Conservation (phyloP, 257 asterid species). For the Solanum peruvianum region DNA sequence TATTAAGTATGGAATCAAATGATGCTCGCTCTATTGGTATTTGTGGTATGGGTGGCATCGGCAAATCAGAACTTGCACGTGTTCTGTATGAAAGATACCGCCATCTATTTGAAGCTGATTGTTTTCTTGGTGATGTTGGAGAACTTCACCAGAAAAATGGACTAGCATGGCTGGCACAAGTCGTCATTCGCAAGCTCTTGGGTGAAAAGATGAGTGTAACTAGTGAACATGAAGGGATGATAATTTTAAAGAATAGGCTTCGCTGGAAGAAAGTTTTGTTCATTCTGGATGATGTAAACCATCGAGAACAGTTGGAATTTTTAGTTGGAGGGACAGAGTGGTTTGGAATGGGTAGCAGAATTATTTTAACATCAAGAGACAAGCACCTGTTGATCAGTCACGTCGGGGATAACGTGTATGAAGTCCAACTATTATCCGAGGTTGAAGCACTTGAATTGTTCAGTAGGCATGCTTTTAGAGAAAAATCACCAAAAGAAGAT, state of each 20-base stretch:
- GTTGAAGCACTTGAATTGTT: too few species aligned
- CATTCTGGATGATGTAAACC: background rate
- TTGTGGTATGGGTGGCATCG: background rate
- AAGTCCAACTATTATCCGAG: too few species aligned
- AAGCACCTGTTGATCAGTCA: background rate
- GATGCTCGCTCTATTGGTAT: background rate
- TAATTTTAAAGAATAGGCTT: background rate
- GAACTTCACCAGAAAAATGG: background rate
- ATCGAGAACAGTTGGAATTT: background rate
- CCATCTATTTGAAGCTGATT: background rate
- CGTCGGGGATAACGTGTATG: background rate
- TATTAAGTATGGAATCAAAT: background rate
- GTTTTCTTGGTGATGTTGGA: background rate
- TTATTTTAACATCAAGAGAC: background rate
- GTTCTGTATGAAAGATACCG: background rate
- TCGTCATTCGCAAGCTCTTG: background rate
- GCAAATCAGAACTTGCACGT: background rate
- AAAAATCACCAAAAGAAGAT: too few species aligned
- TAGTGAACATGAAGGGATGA: background rate
- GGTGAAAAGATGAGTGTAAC: background rate
- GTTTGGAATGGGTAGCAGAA: conserved; percentile 3
- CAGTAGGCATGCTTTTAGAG: too few species aligned
- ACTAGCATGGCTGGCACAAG: background rate
- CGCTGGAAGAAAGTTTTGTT: background rate
- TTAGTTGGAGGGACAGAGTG: background rate